Evolutionary conservation across 2,329 filamentous ascomycete genomes (phyloP).

Genomic region (Penicillium sp.): DNA sequence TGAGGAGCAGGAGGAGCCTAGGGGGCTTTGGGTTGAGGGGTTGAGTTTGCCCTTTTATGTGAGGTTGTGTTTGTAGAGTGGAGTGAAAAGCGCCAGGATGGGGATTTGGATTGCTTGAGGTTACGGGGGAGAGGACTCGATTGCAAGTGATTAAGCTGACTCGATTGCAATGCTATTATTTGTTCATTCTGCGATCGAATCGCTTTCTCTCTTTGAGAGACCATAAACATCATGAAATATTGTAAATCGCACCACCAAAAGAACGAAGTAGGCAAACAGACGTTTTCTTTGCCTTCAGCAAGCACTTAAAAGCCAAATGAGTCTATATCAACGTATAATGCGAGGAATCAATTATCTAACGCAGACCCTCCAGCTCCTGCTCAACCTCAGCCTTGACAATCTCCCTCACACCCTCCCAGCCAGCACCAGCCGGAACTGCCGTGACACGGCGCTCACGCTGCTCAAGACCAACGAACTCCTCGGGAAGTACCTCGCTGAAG

Average conservation of each 20-base stretch:
- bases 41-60: background rate
- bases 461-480: slow-evolving; percentile 80
- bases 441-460: slow-evolving; percentile 74
- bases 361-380: slow-evolving; percentile 39
- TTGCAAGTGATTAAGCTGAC: background rate
- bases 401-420: slow-evolving; percentile 74
- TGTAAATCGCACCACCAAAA: background rate
- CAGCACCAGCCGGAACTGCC: slow-evolving; percentile 63
- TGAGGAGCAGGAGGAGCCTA: background rate
- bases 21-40: background rate
- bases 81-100: too few species aligned
- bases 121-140: background rate
- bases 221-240: slow-evolving; percentile 1
- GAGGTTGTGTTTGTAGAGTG: background rate
- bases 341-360: slow-evolving; percentile 17
- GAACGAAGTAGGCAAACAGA: background rate
- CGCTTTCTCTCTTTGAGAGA: background rate
- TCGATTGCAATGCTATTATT: background rate
- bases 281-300: background rate
- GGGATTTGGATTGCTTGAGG: too few species aligned
- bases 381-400: slow-evolving; percentile 75
- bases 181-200: background rate
- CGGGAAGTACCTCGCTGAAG: slow-evolving; percentile 77
- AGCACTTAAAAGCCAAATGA: background rate
- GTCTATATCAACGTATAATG: background rate